A percentile compares a stretch with the other conserved stretches of the same genome.
Evolutionary conservation across 768 basidiomycete species (phyloP).

Genomic region (Suillus placidus): DNA sequence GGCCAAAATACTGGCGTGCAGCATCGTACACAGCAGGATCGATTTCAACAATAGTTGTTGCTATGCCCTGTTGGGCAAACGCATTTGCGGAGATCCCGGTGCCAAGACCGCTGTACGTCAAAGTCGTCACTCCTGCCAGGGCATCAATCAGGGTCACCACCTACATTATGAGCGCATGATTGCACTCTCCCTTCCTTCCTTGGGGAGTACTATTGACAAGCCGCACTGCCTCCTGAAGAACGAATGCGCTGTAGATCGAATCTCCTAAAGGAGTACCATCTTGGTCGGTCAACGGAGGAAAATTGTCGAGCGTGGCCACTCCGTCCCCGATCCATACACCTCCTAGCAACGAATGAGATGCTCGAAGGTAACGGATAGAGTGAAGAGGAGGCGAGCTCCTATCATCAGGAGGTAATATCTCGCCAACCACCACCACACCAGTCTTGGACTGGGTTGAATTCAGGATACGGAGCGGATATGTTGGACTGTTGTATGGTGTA

Average conservation of each 20-base stretch:
- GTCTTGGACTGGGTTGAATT: slow-evolving; percentile 73
- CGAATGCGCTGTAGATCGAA: slow-evolving; percentile 83
- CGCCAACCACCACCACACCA: slow-evolving; percentile 82
- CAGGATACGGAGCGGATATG: slow-evolving; percentile 62
- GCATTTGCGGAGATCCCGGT: slow-evolving; percentile 80
- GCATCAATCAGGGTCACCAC: slow-evolving; percentile 24
- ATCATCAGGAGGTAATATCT: slow-evolving; percentile 50
- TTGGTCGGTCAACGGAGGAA: slow-evolving; percentile 49
- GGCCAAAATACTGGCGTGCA: slow-evolving; percentile 76
- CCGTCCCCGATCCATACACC: slow-evolving; percentile 78
- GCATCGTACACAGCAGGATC: slow-evolving; percentile 89
- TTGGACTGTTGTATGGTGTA: slow-evolving; percentile 53
- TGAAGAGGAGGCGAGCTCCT: slow-evolving; percentile 39
- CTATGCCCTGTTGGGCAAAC: slow-evolving; percentile 67
- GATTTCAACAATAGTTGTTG: slow-evolving; percentile 87
- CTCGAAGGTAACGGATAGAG: slow-evolving; percentile 63
- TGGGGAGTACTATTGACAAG: slow-evolving; percentile 58
- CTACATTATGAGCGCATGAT: slow-evolving; percentile 75
- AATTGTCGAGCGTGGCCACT: slow-evolving; percentile 45
- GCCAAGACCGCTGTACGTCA: slow-evolving; percentile 74
- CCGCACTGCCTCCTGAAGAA: slow-evolving; percentile 83
- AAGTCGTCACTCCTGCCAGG: slow-evolving; percentile 11
- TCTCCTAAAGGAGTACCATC: slow-evolving; percentile 63
- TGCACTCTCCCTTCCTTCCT: slow-evolving; percentile 37
- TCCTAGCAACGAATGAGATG: slow-evolving; percentile 65